These are phyloP conservation scores for Penicillium longicatenatum DNA, from an alignment of 495 filamentous ascomycete species.

Conservation along the genomic window DNA sequence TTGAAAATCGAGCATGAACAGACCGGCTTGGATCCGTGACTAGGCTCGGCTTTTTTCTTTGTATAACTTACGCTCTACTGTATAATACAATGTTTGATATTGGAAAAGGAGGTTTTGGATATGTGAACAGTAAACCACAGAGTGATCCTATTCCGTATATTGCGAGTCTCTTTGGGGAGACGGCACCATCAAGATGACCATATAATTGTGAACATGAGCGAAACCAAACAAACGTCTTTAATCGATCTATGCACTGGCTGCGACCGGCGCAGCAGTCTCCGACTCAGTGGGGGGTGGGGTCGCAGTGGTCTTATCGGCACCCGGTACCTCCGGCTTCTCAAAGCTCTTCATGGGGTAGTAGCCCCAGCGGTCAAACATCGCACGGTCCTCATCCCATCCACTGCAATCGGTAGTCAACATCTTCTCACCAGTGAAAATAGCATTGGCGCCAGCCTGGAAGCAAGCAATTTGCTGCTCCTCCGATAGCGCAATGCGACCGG, in stretches of 20 bases:
- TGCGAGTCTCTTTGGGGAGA: background rate
- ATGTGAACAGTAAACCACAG: background rate
- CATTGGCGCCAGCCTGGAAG: slow-evolving; percentile 85
- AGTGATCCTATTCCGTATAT: background rate
- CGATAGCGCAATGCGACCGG: slow-evolving; percentile 71
- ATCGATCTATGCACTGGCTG: slow-evolving; percentile 24
- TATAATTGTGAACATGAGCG: background rate
- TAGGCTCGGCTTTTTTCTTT: background rate
- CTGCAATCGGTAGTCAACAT: slow-evolving; percentile 89
- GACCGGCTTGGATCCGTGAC: too few relatives aligned
- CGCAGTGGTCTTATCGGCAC: slow-evolving; percentile 11
- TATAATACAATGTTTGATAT: background rate
- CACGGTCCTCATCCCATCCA: slow-evolving; percentile 83
- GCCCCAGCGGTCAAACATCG: slow-evolving; percentile 78
- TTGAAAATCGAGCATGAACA: background rate
- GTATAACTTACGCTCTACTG: background rate
- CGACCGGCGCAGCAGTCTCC: slow-evolving; percentile 33
- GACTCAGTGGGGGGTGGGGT: slow-evolving; percentile 13
- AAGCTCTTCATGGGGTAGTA: slow-evolving; percentile 68
- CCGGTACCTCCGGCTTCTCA: slow-evolving; percentile 28
- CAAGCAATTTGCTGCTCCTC: slow-evolving; percentile 85
- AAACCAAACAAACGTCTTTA: background rate
- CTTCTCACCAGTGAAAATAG: slow-evolving; percentile 88
- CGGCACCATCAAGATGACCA: background rate
- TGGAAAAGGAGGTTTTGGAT: background rate